Evolutionary conservation across 176 grass and related monocot genomes (phyloP).

Genomic region (Oryza glaberrima): DNA sequence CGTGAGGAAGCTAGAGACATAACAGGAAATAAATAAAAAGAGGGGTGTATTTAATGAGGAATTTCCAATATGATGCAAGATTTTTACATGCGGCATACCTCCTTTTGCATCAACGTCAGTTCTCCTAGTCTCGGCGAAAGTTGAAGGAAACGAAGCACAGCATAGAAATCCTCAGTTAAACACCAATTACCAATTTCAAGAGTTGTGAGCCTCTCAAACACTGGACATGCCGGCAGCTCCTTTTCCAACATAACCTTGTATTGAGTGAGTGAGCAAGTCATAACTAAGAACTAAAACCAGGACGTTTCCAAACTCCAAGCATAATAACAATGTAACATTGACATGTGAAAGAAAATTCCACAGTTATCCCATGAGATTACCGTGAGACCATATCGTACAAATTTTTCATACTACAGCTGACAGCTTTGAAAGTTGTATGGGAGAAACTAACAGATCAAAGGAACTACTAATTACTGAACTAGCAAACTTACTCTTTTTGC

Average conservation of each 20-base stretch:
- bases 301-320: too few relatives aligned
- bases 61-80: not conserved
- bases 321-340: not conserved
- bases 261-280: not conserved
- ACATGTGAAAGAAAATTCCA: not conserved
- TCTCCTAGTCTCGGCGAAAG: constrained; percentile 34
- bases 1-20: not conserved
- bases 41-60: not conserved
- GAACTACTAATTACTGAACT: not conserved
- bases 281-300: not conserved
- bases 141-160: constrained; percentile 36
- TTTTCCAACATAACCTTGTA: constrained; percentile 45
- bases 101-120: not conserved
- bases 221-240: constrained; percentile 31
- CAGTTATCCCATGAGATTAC: constrained; percentile 9
- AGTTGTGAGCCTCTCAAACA: constrained; percentile 19
- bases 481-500: too few relatives aligned
- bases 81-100: constrained; percentile 9
- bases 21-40: not conserved
- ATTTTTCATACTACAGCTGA: not conserved
- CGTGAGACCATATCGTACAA: not conserved
- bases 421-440: not conserved
- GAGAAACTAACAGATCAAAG: constrained; percentile 13
- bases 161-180: constrained; percentile 24
- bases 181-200: constrained; percentile 26